These are phyloP conservation scores for Eremothecium coryli DNA, from an alignment of 1,139 yeast genomes.

Conservation along the genomic window DNA sequence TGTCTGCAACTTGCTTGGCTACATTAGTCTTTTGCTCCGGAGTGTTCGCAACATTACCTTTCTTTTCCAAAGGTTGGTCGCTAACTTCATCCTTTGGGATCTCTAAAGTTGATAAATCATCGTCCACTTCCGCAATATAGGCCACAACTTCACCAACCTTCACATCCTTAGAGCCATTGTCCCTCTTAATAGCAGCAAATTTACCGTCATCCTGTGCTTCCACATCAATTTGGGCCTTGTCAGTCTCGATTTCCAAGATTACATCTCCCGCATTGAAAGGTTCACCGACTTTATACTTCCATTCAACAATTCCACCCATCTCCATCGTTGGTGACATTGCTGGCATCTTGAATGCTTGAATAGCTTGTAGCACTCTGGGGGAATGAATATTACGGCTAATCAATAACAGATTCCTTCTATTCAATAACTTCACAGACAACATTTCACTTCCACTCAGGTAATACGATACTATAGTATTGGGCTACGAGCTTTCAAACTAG, in stretches of 20 bases:
- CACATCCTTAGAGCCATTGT: slow-evolving; percentile 67
- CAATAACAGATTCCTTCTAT: background rate
- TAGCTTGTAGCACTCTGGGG: slow-evolving; percentile 33
- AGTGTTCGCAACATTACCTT: slow-evolving; percentile 5
- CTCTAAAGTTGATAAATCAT: slow-evolving; percentile 58
- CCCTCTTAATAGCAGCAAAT: slow-evolving; percentile 63
- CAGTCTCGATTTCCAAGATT: slow-evolving; percentile 81
- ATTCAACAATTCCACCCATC: slow-evolving; percentile 88
- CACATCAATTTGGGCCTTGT: slow-evolving; percentile 86
- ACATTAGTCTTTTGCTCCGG: slow-evolving; percentile 1
- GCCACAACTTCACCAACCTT: slow-evolving; percentile 91
- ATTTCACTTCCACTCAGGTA: too few relatives aligned
- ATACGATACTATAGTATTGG: too few relatives aligned
- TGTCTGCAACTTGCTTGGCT: slow-evolving; percentile 10
- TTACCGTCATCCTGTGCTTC: slow-evolving; percentile 92
- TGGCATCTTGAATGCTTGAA: slow-evolving; percentile 72
- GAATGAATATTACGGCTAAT: slow-evolving; percentile 15
- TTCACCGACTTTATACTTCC: slow-evolving; percentile 86
- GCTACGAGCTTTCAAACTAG: too few relatives aligned
- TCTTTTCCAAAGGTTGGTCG: background rate
- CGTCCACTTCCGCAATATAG: slow-evolving; percentile 76
- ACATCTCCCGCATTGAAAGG: slow-evolving; percentile 76
- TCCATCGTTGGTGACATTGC: slow-evolving; percentile 99
- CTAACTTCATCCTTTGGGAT: slow-evolving; percentile 37
- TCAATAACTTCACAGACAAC: background rate